Base-by-base conservation (phyloP, 495 filamentous ascomycete species). In the Xylaria acuta region DNA sequence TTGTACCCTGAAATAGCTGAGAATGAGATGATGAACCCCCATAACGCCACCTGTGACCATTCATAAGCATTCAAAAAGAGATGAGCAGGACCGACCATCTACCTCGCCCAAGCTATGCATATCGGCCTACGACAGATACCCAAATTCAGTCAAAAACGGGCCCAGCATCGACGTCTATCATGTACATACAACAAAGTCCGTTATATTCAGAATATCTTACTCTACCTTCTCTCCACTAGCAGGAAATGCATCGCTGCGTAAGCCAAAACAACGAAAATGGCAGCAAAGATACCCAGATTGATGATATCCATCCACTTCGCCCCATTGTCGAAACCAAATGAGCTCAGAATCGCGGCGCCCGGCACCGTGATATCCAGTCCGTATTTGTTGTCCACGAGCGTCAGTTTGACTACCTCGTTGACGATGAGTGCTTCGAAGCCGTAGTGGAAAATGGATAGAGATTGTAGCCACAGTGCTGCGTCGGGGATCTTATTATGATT, bases 401-500 rank as follows among this genome's bases (percentile, higher is more conserved):
- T 94, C 71, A 98, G 85, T 80, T 92, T 94, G n/a, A 90, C 90
- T 64, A 98, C 96, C 83, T 99, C 96, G 79, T 99, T 99, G 77
- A 99, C 96, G 71, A 98, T 96, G 30, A 99, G 87, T 3, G 93
- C 92, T 84, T 98, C 96, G 75, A 99, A 98, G 3, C 91, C 96
- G 78, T 97, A 99, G 80, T 99, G 96, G 89, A 98, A 99, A 74
- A 99, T 99, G 25, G 94, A 97, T n/a, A 98, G 86, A 84, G 94
- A 84, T 83, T 99, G 97, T 45, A 98, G 79, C 96, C 96, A 99
- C 69, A 93, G 77, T 9, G 93, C 92, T 9, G 90, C 89, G 49
- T 87, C 82, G 5, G 96, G 96, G 70, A 98, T 98, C 18, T 92
- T 93, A 77, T 98, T 89, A 76, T 97, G 94, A 78, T 99, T 99